Evolutionary conservation across 2,329 filamentous ascomycete species (phyloP), one percentile per base, ranked within the genome.

Genomic region (Penicillium sp.): DNA sequence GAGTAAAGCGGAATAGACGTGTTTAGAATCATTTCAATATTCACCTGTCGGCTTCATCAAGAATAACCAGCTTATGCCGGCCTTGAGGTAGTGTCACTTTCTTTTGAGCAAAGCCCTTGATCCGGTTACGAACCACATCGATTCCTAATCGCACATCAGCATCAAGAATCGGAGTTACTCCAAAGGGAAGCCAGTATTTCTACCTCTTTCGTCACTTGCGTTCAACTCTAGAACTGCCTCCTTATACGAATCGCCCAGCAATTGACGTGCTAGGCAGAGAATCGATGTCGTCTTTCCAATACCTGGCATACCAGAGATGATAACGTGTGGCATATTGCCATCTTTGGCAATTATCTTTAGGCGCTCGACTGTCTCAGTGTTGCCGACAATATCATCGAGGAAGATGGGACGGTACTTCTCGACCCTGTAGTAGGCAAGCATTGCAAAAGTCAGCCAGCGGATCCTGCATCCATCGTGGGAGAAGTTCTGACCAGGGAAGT

Each of bases 221-320:
- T 98, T 98, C 54, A 98, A 77, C 67, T 98, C 93, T 45, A 98
- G 70, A 2, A 98, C 93, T 0, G 93, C 93, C 73, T 98, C 93
- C 69, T 96, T 97, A 75, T 97, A 98, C 19, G 87, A 79, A 60
- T 94, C 86, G 7, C 93, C 93, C 2, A 98, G 76, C 45, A 98
- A 71, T 64, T 97, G 91, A 44, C 91, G 80, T 13, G 93, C 93
- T 32, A 98, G 80, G 63, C 93, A 97, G 46, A 97, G 74, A 40
- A 98, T 84, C 40, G 89, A 95, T 1, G 93, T 97, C 3, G 93
- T 98, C 75, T 98, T 98, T 67, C 93, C 93, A 60, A 97, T 98
- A 61, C 93, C 93, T 14, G 93, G 93, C 89, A 95, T 97, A 45
- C 93, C 93, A n/a, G 88, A 95, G 59, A 98, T 97, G 69, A 98